phyloP scores from a whole-genome alignment of 1,284 basidiomycete genomes.

The Acaromyces ingoldii region DNA sequence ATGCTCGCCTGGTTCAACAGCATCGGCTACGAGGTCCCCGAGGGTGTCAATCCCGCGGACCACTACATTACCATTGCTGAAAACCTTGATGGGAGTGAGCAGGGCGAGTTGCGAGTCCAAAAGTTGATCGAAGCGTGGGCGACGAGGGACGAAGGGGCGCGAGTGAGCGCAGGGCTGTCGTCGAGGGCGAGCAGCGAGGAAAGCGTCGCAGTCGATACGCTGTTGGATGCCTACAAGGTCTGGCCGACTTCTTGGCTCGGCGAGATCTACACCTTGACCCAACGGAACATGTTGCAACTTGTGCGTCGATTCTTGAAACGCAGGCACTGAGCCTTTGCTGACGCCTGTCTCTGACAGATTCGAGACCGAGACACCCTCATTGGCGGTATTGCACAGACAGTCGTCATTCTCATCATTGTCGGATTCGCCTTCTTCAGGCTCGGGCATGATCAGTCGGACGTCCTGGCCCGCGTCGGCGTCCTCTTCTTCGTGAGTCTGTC shows the following conservation, averaged over 20 bases:
- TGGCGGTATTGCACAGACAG: constrained; percentile 8
- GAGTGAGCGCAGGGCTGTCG: too few relatives aligned
- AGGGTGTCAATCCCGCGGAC: constrained; percentile 14
- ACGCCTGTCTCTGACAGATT: too few relatives aligned
- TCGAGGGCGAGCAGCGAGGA: too few relatives aligned
- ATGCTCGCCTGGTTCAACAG: constrained; percentile 2
- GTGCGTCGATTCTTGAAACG: too few relatives aligned
- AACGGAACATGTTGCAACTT: constrained; percentile 22
- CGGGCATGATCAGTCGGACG: constrained; percentile 18
- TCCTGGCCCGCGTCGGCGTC: constrained; percentile 26
- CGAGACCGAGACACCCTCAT: constrained; percentile 17
- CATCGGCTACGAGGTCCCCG: constrained; percentile 6
- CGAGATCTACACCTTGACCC: constrained; percentile 25
- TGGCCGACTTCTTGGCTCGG: constrained; percentile 31
- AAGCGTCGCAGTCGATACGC: too few relatives aligned
- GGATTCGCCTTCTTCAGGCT: constrained; percentile 32
- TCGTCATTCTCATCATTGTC: constrained; percentile 19
- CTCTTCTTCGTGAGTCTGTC: constrained; percentile 24
- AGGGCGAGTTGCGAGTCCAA: constrained; percentile 21
- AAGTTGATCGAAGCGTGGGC: constrained; percentile 23
- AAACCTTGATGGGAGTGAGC: constrained; percentile 30
- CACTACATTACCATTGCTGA: constrained; percentile 16
- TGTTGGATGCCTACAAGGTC: too few relatives aligned
- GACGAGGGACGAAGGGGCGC: constrained; percentile 9
- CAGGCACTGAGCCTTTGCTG: too few relatives aligned